A percentile compares a stretch with the other conserved stretches of the same genome.
These are phyloP conservation scores for Neoascochyta sp. DNA, from an alignment of 2,329 filamentous ascomycete species.

Conservation along the genomic window DNA sequence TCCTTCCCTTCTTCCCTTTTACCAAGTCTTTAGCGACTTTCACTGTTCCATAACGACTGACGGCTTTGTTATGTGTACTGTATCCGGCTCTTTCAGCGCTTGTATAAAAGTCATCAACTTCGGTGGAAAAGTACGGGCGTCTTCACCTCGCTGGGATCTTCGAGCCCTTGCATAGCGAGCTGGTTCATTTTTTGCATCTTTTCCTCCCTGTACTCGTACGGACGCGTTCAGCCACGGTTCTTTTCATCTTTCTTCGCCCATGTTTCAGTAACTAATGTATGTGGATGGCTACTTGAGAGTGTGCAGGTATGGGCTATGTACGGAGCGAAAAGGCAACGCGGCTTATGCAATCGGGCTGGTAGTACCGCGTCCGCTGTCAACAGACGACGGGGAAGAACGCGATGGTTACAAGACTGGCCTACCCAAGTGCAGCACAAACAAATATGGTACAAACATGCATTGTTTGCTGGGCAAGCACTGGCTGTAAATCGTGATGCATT, in stretches of 20 bases:
- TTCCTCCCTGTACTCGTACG: conserved; percentile 23
- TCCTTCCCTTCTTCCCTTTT: conserved; percentile 7
- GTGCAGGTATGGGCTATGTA: conserved; percentile 15
- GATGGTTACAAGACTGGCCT: conserved; percentile 5
- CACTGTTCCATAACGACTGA: conserved; percentile 33
- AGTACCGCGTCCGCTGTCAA: conserved; percentile 16
- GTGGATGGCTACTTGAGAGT: conserved; percentile 25
- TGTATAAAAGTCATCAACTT: conserved; percentile 39
- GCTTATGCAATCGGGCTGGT: conserved; percentile 12
- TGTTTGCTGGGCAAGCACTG: too few relatives aligned
- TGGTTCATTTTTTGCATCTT: conserved; percentile 32
- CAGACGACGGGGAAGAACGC: conserved; percentile 8
- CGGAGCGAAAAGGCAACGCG: conserved; percentile 12
- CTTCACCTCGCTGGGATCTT: conserved; percentile 25
- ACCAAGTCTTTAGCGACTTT: conserved; percentile 14
- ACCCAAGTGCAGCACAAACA: conserved; percentile 9
- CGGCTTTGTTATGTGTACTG: conserved; percentile 38
- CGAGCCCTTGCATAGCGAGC: conserved; percentile 40
- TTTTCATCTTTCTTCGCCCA: conserved; percentile 25
- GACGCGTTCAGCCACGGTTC: conserved; percentile 20
- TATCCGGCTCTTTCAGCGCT: conserved; percentile 33
- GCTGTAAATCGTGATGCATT: too few relatives aligned
- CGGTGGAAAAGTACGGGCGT: conserved; percentile 36
- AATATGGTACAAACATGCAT: conserved; percentile 8
- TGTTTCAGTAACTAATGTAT: conserved; percentile 26